A percentile compares a stretch with the other conserved stretches of the same genome.
Conservation (phyloP, 257 asterid species). For the Solanum phureja region DNA sequence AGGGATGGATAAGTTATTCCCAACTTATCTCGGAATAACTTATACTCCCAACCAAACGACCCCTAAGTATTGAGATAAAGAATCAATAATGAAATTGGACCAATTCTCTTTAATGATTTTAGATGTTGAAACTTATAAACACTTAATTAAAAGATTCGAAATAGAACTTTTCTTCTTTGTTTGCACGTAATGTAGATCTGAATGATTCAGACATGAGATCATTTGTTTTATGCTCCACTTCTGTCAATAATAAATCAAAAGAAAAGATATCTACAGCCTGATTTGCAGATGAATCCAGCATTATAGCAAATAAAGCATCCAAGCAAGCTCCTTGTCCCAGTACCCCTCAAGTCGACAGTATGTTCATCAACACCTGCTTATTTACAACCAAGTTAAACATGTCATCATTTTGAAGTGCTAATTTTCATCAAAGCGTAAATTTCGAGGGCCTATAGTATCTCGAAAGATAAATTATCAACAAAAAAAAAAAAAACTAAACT, state of each 20-base stretch:
- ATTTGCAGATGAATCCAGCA: constrained; percentile 92
- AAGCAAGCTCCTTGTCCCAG: constrained; percentile 91
- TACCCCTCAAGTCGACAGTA: constrained; percentile 71
- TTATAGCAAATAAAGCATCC: constrained; percentile 70
- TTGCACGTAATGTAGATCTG: neutral
- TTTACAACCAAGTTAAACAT: constrained; percentile 6
- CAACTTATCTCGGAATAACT: neutral
- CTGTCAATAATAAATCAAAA: neutral
- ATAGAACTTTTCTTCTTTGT: neutral
- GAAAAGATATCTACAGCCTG: constrained; percentile 47
- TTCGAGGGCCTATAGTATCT: neutral
- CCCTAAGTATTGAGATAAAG: neutral
- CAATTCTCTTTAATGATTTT: neutral
- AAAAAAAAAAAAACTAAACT: too few species aligned
- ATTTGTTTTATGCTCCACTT: neutral
- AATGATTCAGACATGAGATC: neutral
- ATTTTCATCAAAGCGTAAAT: neutral
- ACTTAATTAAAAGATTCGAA: neutral
- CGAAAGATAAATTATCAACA: neutral
- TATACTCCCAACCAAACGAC: neutral
- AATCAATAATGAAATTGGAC: neutral
- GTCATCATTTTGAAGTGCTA: neutral
- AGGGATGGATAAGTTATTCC: neutral
- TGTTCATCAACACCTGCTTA: constrained; percentile 73
- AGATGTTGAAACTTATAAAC: neutral